Percentiles rank a stretch among this genome's conserved stretches.
Evolutionary conservation across 164 flowering plant genomes (phyloP).

Genomic region (Tetracentron sinense): DNA sequence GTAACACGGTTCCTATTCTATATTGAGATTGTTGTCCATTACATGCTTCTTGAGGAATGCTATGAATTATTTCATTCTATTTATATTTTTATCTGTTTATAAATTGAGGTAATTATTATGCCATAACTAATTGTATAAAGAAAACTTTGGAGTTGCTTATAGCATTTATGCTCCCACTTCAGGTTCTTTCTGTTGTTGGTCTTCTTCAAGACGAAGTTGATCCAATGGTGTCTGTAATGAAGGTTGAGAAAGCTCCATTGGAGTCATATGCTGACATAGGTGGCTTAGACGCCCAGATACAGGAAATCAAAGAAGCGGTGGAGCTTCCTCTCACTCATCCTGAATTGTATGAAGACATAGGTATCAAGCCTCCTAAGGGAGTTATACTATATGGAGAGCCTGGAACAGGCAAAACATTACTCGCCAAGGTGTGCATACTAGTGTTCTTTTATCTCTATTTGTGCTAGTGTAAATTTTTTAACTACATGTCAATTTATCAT

Average conservation of each 20-base stretch:
- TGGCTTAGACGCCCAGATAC: slow-evolving; percentile 45
- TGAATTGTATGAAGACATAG: slow-evolving; percentile 43
- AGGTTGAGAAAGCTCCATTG: slow-evolving; percentile 45
- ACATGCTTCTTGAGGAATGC: too few relatives aligned
- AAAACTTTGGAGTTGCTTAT: background rate
- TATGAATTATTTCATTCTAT: too few relatives aligned
- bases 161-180: background rate
- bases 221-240: slow-evolving; percentile 44
- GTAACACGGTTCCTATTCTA: too few relatives aligned
- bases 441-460: background rate
- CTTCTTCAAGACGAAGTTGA: slow-evolving; percentile 36
- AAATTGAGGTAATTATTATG: background rate
- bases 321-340: slow-evolving; percentile 43
- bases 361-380: slow-evolving; percentile 39
- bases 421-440: slow-evolving; percentile 40
- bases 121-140: background rate
- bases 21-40: too few relatives aligned
- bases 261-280: slow-evolving; percentile 50
- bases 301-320: slow-evolving; percentile 46
- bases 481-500: background rate
- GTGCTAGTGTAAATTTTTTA: too few relatives aligned
- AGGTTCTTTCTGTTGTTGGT: slow-evolving; percentile 42
- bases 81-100: too few relatives aligned
- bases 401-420: slow-evolving; percentile 39
- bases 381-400: slow-evolving; percentile 43